Conservation (phyloP, 352 stramenopile genomes). For the Phytophthora vignae region DNA sequence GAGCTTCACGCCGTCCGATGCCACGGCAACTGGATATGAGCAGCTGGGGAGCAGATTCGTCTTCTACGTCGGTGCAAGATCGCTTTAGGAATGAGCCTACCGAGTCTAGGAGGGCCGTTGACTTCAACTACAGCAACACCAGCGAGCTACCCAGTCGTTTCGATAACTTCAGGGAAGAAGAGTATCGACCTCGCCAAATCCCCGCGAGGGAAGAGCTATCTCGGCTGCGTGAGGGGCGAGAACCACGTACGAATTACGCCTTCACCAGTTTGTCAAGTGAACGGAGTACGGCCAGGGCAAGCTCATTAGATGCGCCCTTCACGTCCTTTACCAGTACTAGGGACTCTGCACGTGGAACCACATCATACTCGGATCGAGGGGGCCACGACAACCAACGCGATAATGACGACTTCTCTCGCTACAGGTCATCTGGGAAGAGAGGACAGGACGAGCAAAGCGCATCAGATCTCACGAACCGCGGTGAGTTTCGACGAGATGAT, state of each 20-base stretch:
- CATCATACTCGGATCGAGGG: neutral
- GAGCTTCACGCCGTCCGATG: neutral
- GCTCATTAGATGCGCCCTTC: conserved; percentile 6
- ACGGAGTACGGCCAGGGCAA: neutral
- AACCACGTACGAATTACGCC: conserved; percentile 8
- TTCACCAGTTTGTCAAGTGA: conserved; percentile 9
- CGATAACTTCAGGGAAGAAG: conserved; percentile 1
- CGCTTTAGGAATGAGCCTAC: neutral
- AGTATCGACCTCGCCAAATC: neutral
- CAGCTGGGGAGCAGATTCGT: conserved; percentile 26
- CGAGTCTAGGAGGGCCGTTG: neutral
- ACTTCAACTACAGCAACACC: conserved; percentile 13
- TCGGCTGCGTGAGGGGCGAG: neutral
- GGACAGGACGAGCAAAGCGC: neutral
- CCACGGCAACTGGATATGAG: conserved; percentile 1
- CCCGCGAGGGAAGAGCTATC: conserved; percentile 3
- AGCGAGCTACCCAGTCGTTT: conserved; percentile 14
- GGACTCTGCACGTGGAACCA: neutral
- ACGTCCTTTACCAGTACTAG: conserved; percentile 13
- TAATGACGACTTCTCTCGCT: neutral
- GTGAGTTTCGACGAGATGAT: neutral
- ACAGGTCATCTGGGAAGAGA: neutral
- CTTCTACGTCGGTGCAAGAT: conserved; percentile 10
- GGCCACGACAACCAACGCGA: conserved; percentile 30
- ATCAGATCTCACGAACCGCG: neutral